Conservation (phyloP, 1,284 basidiomycete genomes). For the Inonotus obliquus region DNA sequence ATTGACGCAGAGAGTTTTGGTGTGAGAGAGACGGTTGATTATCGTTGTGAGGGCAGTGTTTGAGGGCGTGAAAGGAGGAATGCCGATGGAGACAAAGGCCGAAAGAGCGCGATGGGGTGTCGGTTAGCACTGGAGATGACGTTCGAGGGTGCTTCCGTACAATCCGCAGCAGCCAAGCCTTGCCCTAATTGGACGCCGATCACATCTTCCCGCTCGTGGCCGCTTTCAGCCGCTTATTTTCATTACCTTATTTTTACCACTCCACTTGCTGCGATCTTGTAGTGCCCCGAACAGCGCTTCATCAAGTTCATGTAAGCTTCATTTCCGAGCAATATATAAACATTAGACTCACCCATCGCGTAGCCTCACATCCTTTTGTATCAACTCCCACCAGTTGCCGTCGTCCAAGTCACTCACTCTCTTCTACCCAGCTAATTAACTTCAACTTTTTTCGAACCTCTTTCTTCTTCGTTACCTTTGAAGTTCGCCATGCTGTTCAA, state of each 20-base stretch:
- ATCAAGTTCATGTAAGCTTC: too few relatives aligned
- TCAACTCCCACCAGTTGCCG: neutral
- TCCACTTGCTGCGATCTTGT: neutral
- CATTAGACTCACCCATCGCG: neutral
- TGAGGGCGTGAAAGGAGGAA: neutral
- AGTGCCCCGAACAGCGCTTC: too few relatives aligned
- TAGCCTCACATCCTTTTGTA: neutral
- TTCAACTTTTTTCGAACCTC: neutral
- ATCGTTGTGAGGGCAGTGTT: neutral
- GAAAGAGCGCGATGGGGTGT: neutral
- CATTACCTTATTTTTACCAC: neutral
- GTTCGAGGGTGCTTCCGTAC: neutral
- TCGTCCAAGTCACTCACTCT: neutral
- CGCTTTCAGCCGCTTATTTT: neutral
- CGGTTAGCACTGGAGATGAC: neutral
- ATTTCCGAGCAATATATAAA: neutral
- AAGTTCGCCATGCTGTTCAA: neutral
- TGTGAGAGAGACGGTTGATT: neutral
- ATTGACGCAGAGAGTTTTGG: neutral
- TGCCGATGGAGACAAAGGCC: neutral
- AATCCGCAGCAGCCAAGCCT: neutral
- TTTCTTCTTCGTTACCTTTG: neutral
- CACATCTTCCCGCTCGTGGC: neutral
- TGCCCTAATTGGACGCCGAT: neutral
- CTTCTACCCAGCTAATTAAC: neutral